Conservation (phyloP, 805 yeast species). For the Candida krabiensis region DNA sequence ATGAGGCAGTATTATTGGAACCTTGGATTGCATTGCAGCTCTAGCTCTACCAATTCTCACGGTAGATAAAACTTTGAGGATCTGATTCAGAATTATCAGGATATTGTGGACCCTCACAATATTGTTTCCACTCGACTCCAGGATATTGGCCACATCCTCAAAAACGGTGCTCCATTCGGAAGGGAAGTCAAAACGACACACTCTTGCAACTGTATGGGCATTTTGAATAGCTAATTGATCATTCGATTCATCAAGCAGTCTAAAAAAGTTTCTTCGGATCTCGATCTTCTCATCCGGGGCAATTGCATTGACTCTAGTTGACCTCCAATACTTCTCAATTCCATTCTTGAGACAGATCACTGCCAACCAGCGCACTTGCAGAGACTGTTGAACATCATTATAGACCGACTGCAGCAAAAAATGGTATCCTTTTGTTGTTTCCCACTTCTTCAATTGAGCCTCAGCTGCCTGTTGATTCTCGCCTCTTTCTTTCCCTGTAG, state of each 20-base stretch:
- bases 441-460: slow-evolving; percentile 68
- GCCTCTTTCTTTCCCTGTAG: slow-evolving; percentile 51
- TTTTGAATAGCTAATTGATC: slow-evolving; percentile 77
- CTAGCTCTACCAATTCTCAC: slow-evolving; percentile 84
- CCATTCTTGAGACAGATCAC: slow-evolving; percentile 88
- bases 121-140: slow-evolving; percentile 48
- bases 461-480: slow-evolving; percentile 65
- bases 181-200: slow-evolving; percentile 85
- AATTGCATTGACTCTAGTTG: slow-evolving; percentile 53
- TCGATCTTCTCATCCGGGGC: slow-evolving; percentile 66
- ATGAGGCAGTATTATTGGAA: slow-evolving; percentile 60
- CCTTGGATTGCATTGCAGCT: slow-evolving; percentile 71
- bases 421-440: slow-evolving; percentile 43
- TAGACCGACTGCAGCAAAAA: slow-evolving; percentile 49
- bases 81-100: slow-evolving; percentile 69
- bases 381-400: slow-evolving; percentile 53
- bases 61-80: slow-evolving; percentile 69
- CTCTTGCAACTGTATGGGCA: slow-evolving; percentile 77
- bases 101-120: slow-evolving; percentile 59
- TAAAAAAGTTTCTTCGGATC: slow-evolving; percentile 59
- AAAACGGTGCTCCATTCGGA: slow-evolving; percentile 81
- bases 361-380: slow-evolving; percentile 82
- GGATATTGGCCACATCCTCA: slow-evolving; percentile 52
- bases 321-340: slow-evolving; percentile 81
- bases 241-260: slow-evolving; percentile 63